These are phyloP conservation scores for Oropetium thomaeum DNA, from an alignment of 176 grass and related monocot genomes.

Conservation along the genomic window DNA sequence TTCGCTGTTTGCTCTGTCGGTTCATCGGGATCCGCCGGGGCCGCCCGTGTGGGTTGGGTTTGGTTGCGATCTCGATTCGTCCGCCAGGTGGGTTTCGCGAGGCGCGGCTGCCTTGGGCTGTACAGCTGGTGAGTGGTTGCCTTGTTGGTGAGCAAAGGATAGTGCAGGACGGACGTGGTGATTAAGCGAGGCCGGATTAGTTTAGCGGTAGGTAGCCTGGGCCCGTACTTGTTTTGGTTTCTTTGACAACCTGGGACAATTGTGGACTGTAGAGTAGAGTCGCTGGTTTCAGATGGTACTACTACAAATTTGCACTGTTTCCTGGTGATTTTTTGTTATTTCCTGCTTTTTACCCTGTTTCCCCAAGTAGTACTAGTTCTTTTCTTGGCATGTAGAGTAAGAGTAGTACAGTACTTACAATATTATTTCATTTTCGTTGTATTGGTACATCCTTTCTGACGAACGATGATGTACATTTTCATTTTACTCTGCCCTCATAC, in stretches of 20 bases:
- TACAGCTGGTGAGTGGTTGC: conserved; percentile 26
- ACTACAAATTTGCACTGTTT: conserved; percentile 2
- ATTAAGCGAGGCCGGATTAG: not conserved
- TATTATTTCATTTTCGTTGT: not conserved
- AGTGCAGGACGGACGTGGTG: not conserved
- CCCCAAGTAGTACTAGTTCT: not conserved
- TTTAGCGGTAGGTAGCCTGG: not conserved
- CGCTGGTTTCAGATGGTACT: not conserved
- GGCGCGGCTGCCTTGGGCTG: not conserved
- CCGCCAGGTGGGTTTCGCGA: conserved; percentile 19
- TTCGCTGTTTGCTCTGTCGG: conserved; percentile 12
- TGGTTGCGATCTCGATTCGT: not conserved
- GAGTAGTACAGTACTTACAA: not conserved
- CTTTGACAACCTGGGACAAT: not conserved
- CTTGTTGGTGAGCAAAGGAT: not conserved
- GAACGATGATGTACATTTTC: not conserved
- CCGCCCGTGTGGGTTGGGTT: conserved; percentile 3
- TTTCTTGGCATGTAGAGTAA: too few species aligned
- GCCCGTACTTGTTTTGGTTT: not conserved
- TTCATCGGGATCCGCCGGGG: conserved; percentile 35
- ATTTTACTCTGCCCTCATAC: not conserved
- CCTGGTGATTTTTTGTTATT: not conserved
- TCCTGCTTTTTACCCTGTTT: not conserved
- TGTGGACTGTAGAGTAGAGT: not conserved
- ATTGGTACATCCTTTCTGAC: not conserved